Evolutionary conservation across 805 yeast species (phyloP), one percentile per base, ranked within the genome.

Genomic region (Candida loeiensis): DNA sequence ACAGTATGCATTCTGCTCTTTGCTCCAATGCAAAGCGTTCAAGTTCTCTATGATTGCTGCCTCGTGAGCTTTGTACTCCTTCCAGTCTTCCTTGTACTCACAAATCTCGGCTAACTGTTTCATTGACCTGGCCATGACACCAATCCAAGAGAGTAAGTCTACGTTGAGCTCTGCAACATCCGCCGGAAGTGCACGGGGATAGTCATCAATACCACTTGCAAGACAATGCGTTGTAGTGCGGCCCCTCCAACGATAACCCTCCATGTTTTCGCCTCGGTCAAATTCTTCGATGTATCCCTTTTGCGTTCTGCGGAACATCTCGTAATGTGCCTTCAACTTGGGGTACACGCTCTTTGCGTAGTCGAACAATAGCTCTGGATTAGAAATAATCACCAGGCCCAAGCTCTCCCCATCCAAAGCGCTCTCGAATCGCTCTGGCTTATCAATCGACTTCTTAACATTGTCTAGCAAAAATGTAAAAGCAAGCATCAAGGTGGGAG

Each of bases 201-300:
- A 93, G 56, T 93, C 99, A 61, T 93, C 99, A 26, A 93, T 59
- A 0, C 99, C 99, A 60, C 95, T 83, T 6, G 99, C 93, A 39
- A 91, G 69, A 57, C 95, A 85, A 53, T 87, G 96, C 3, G 81
- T 76, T 15, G 71, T 66, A 0, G 96, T 85, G 49, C 98, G 78
- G 4, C 98, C 99, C 43, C 88, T 76, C 99, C 99, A 93, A 58
- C 95, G 73, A 58, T 84, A 93, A 0, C 80, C 85, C 56, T 89
- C 96, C 6, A 59, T 55, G 38, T 51, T 54, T 8, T 45, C 45
- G 2, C 62, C 62, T 47, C 95, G 71, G 26, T 77, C 90, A 61
- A 85, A 85, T 41, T 83, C 90, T 8, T 74, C 79, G 8, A 78
- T 56, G 45, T 76, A 80, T 2, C 97, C 98, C 30, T 62, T 64